Conservation (phyloP, 1,284 basidiomycete species). For the Apiotrichum gracile region DNA sequence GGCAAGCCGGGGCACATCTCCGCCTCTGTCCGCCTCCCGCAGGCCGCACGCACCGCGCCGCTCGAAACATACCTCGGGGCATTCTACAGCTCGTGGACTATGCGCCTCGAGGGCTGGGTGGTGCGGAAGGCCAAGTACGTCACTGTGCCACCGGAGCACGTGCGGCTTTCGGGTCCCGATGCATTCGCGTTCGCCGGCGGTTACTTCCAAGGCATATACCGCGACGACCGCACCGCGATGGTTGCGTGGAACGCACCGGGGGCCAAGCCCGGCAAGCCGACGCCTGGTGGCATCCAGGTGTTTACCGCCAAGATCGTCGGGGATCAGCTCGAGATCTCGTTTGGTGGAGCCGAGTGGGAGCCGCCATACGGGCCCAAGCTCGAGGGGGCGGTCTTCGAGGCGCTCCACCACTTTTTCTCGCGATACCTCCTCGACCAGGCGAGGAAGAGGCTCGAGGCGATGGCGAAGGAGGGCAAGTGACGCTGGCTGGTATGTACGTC, state of each 20-base stretch:
- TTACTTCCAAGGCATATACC: neutral
- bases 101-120: neutral
- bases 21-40: neutral
- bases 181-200: neutral
- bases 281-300: neutral
- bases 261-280: neutral
- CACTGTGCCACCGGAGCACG: neutral
- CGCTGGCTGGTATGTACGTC: too few relatives aligned
- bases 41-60: neutral
- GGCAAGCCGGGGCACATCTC: neutral
- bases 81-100: neutral
- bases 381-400: neutral
- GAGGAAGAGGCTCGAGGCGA: neutral
- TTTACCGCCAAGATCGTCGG: neutral
- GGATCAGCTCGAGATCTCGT: neutral
- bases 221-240: neutral
- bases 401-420: slow-evolving; percentile 1
- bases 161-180: neutral
- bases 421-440: slow-evolving; percentile 6
- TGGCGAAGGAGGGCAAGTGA: neutral
- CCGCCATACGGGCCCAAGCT: neutral
- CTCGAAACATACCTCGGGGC: neutral
- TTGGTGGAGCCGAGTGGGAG: neutral
- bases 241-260: neutral
- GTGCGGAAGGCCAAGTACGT: neutral